Evolutionary conservation across 805 yeast species (phyloP), one percentile per base, ranked within the genome.

Genomic region (Metschnikowia chrysomelidarum): DNA sequence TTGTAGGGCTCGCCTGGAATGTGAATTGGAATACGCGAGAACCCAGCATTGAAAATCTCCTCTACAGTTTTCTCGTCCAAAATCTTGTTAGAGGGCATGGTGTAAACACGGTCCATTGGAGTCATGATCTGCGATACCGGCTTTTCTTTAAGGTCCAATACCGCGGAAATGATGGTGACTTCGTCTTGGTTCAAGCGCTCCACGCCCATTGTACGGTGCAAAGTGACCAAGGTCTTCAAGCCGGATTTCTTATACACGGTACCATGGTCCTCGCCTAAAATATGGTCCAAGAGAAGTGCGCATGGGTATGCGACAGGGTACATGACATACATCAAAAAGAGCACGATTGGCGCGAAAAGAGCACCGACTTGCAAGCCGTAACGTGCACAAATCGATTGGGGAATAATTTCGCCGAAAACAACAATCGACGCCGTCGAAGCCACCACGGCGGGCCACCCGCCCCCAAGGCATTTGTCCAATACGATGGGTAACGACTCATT

Each of bases 361-460:
- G 97, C 83, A 27, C 98, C 98, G 16, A 91, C 82, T 45, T 86
- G 83, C 32, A 91, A 71, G 1, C 98, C 98, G 56, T 87, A 89
- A 27, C 97, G 73, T 13, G 91, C 98, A 62, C 94, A 87, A 26
- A 88, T 70, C 14, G 93, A 81, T 62, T 91, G 98, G 2, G 98
- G 98, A 43, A 91, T 91, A 50, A 91, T 85, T 56, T 91, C 98
- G 42, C 98, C 98, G 61, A 91, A 91, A 9, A 91, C 75, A 32
- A 91, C 97, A 55, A 91, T 91, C 17, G 89, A 76, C 3, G 84
- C 89, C 0, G 98, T 89, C n/a, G 97, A 82, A 9, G 88, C 75
- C 10, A 88, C 86, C 23, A 91, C 96, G 0, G 98, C 98, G 10
- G 93, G 89, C 84, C 95, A 83, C 1, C 98, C 98, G 27, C 98